These are phyloP conservation scores for Yamadazyma friedrichii DNA, from an alignment of 1,139 yeast genomes.

Conservation along the genomic window DNA sequence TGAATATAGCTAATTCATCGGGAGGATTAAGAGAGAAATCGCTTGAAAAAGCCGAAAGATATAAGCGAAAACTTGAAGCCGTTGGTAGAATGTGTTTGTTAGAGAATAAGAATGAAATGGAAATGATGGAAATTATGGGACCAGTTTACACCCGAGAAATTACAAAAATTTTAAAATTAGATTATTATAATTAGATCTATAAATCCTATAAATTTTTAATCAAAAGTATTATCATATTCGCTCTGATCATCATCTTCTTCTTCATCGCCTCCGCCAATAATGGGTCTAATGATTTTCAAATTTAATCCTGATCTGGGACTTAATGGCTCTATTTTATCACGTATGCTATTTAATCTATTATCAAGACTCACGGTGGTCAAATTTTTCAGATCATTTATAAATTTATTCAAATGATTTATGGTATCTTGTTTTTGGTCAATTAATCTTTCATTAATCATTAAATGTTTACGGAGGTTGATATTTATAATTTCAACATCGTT, in stretches of 20 bases:
- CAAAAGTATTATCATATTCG: constrained; percentile 1
- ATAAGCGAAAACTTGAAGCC: constrained; percentile 45
- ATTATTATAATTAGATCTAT: constrained; percentile 21
- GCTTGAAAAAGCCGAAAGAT: constrained; percentile 41
- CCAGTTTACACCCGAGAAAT: constrained; percentile 31
- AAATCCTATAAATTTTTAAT: neutral
- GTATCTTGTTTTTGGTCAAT: constrained; percentile 60
- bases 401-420: constrained; percentile 52
- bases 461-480: constrained; percentile 40
- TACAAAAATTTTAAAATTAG: constrained; percentile 25
- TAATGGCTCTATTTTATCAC: constrained; percentile 13
- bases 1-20: constrained; percentile 41
- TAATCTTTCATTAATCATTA: constrained; percentile 56
- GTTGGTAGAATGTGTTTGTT: constrained; percentile 44
- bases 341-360: constrained; percentile 33
- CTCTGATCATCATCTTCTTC: constrained; percentile 13
- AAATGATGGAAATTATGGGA: constrained; percentile 1
- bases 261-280: constrained; percentile 50
- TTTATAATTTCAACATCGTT: constrained; percentile 41
- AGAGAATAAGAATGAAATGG: constrained; percentile 32
- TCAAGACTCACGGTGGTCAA: constrained; percentile 57
- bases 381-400: constrained; percentile 52
- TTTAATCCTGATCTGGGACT: constrained; percentile 48
- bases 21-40: constrained; percentile 54
- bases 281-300: constrained; percentile 63